Base-by-base conservation (phyloP, 2,329 filamentous ascomycete species). In the Sarocladium oryzae region DNA sequence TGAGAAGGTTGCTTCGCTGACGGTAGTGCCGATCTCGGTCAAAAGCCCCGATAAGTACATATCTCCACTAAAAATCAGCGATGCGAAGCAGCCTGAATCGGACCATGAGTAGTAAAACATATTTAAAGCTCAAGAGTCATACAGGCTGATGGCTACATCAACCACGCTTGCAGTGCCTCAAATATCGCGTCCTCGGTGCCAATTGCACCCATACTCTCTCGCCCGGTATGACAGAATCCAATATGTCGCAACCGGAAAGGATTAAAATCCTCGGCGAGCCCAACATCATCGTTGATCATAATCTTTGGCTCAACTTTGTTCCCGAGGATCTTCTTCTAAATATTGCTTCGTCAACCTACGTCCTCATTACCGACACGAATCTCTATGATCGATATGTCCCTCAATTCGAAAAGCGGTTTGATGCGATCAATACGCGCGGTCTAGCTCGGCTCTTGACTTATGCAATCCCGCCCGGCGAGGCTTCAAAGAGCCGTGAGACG, bases 321-420 rank as follows among this genome's bases (percentile, higher is more conserved):
- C 83, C 85, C 50, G 72, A 84, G 58, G 92, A 99, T 69, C 78
- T 99, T 52, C 75, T 97, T 56, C 71, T 78, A 51, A 88, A 49
- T 28, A 49, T 28, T 7, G 70, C 79, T 49, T 93, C 91, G 18
- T 95, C 90, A 16, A 97, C 92, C 55, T 99, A 97, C 67, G 86
- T 97, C 53, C 84, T 99, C 55, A 88, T 99, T 62, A 97, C 93
- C 68, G 93, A 99, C 71, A 95, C 91, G 41, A 97, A 97, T 65
- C 81, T 99, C 55, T 81, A 80, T 55, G 78, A 85, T 20, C 78
- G 85, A 60, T 97, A 97, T 68, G 84, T 90, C 1, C 82, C 88
- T n/a, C 65, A 74, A 24, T 96, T 99, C 68, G 70, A 83, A 63
- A 51, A 64, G 18, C 61, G 57, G 1, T 72, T 73, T 49, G 56